These are phyloP conservation scores for Anisodus tanguticus DNA, from an alignment of 257 asterid species.

Conservation along the genomic window DNA sequence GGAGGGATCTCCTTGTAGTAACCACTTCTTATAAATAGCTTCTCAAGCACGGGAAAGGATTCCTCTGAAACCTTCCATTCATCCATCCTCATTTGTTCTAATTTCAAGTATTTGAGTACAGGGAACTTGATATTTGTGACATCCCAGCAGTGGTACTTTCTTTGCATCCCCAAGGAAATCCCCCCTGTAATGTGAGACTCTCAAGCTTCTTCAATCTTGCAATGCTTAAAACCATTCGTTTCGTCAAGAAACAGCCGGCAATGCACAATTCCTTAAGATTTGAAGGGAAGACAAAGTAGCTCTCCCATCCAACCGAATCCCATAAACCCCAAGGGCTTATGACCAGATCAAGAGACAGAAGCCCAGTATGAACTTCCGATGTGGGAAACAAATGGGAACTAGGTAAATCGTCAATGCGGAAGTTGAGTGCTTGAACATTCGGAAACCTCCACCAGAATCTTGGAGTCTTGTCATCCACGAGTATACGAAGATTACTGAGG, in stretches of 20 bases:
- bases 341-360: not conserved
- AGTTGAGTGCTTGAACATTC: not conserved
- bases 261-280: not conserved
- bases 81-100: accelerated
- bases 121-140: not conserved
- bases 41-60: not conserved
- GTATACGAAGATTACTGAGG: too few species aligned
- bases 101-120: not conserved
- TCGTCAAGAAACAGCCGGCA: accelerated
- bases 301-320: not conserved
- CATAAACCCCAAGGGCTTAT: not conserved
- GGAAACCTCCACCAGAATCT: not conserved
- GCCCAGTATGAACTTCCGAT: not conserved
- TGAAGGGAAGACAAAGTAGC: not conserved
- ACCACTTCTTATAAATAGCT: accelerated
- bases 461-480: not conserved
- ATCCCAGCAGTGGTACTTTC: not conserved
- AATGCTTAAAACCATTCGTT: not conserved
- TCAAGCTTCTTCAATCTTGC: not conserved
- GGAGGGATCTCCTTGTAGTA: not conserved
- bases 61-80: not conserved
- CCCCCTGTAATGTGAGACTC: accelerated
- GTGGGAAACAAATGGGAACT: not conserved
- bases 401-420: not conserved
- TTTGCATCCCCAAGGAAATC: accelerated